These are phyloP conservation scores for Thermothielavioides terrestris DNA, from an alignment of 495 filamentous ascomycete species.

Conservation along the genomic window DNA sequence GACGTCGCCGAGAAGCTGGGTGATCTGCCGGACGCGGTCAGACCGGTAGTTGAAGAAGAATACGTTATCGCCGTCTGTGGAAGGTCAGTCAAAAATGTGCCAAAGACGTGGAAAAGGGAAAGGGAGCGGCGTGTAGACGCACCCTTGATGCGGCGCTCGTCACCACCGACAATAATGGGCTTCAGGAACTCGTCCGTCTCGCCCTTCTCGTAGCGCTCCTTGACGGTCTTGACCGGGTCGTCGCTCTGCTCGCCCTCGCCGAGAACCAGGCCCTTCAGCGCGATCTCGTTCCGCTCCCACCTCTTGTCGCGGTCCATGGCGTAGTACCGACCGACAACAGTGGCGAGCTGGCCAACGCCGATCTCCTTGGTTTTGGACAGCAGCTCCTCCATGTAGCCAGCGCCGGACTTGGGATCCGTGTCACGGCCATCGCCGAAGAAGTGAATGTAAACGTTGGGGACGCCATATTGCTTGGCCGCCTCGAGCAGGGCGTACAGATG, in stretches of 20 bases:
- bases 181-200: slow-evolving; percentile 98
- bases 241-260: slow-evolving; percentile 79
- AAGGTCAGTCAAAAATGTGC: slow-evolving; percentile 14
- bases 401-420: slow-evolving; percentile 88
- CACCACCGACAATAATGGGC: slow-evolving; percentile 88
- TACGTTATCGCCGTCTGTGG: slow-evolving; percentile 73
- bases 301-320: slow-evolving; percentile 99
- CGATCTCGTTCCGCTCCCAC: slow-evolving; percentile 90
- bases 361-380: slow-evolving; percentile 71
- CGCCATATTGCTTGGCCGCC: slow-evolving; percentile 76
- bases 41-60: slow-evolving; percentile 99
- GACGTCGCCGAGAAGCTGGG: slow-evolving; percentile 82
- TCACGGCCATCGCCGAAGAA: slow-evolving; percentile 98
- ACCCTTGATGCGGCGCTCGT: slow-evolving; percentile 77
- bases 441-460: slow-evolving; percentile 93
- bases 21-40: slow-evolving; percentile 93
- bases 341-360: slow-evolving; percentile 80
- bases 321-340: slow-evolving; percentile 91
- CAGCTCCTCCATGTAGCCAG: slow-evolving; percentile 77
- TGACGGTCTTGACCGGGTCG: slow-evolving; percentile 79
- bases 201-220: slow-evolving; percentile 73
- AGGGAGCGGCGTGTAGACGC: slow-evolving; percentile 9
- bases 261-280: slow-evolving; percentile 71
- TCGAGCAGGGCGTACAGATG: slow-evolving; percentile 80
- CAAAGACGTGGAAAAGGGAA: background rate